Evolutionary conservation across 768 basidiomycete genomes (phyloP), one percentile per base, ranked within the genome.

Genomic region (Clitopilus hobsonii): DNA sequence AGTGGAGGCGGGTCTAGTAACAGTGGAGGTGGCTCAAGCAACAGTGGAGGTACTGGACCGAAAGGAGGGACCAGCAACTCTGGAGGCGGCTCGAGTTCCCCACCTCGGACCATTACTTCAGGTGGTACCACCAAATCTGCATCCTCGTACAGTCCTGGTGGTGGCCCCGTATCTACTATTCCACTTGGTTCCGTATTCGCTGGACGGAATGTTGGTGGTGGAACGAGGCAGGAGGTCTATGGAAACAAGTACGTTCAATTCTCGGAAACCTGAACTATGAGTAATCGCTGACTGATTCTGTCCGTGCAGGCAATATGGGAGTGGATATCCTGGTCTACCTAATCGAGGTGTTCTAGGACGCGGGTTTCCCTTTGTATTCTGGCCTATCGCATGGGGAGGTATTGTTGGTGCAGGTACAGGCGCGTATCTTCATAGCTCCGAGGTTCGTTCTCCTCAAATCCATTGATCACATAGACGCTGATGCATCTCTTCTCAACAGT

Each of bases 331-430:
- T 30, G 78, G 76, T 0, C 38, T 67, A 5, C 32, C 58, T 14
- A 69, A 68, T 20, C 71, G 69, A 6, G 78, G 80, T 13, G 78
- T 81, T 16, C 38, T 56, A 1, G 73, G 72, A 0, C 68, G 74
- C 1, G 75, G 74, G 1, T 83, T 84, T 59, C 83, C 82, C 0
- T 84, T 81, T 32, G 71, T 71, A 59, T 84, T 75, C 65, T 85
- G 81, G 78, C 83, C 83, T 0, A 18, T 84, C 11, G 69, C 76
- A 2, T 84, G 79, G 76, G 69, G 67, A 6, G 65, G 63, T 11
- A 56, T 41, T 18, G 59, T 49, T 22, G 71, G 45, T 36, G 66
- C 51, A 56, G 20, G 61, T 18, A 51, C 54, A 2, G 63, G 59
- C 16, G 58, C 61, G 11, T 61, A 67, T 16, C 57, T 61, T 32